Base-by-base conservation (phyloP, 345 rosid genomes). In the Sapria himalayana region DNA sequence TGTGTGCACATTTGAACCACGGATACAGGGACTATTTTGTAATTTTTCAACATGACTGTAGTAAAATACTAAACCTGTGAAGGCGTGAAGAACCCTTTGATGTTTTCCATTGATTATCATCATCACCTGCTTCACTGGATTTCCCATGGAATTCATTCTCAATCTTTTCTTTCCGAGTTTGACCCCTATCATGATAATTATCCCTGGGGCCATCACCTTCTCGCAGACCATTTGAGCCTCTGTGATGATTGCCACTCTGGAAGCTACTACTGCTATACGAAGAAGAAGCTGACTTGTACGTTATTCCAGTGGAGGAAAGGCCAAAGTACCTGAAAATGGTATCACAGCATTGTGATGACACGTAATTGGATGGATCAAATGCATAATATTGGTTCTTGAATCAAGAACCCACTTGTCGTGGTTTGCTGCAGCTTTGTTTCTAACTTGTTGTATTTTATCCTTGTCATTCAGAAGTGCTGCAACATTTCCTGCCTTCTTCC, bases 401-500 rank as follows among this genome's bases (percentile, higher is more conserved):
- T 29, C 23, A 37, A 34, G 43, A 44, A 63, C 84, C 54, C 58
- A 91, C 99, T 91, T 84, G 50, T 91, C 85, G 55, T 92, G 92
- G 62, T 79, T 84, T 12, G 76, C 71, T 45, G 80, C 54, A 51
- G 95, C 99, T 70, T 91, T 91, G 46, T 66, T 69, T 55, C 95
- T 74, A 39, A 65, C 72, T 66, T 84, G 79, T 58, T 86, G 70
- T 57, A 91, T 84, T 55, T 80, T 91, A 21, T 84, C 99, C 65
- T 51, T 80, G 33, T 74, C 59, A 57, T 80, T 91, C 59, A 84
- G 52, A 55, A 91, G 79, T 22, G 65, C 19, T 12, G 56, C 77
- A 15, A 91, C 80, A 51, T 31, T 84, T 56, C 84, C 99, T 0
- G 85, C 78, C 69, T 80, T 91, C 81, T 77, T 91, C 65, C 99